Percentiles rank a stretch among this genome's conserved stretches.
Evolutionary conservation across 768 basidiomycete species (phyloP).

Genomic region (Tricholoma terreum): DNA sequence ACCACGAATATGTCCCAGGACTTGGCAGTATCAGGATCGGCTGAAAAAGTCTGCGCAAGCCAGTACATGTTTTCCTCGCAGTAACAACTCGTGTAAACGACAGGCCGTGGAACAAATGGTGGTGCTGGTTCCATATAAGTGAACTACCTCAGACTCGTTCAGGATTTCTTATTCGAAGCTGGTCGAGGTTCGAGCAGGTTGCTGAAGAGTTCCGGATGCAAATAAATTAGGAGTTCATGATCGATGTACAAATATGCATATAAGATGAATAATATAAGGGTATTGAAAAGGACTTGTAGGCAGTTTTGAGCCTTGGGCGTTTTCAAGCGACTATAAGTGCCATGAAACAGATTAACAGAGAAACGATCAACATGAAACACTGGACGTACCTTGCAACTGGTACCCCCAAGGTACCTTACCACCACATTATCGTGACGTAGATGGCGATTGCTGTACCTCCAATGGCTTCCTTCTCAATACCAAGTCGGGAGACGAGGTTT

Average conservation of each 20-base stretch:
- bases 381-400: background rate
- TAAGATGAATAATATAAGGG: too few species aligned
- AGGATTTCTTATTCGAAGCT: too few species aligned
- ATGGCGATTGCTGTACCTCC: background rate
- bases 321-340: too few species aligned
- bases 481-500: slow-evolving; percentile 55
- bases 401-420: background rate
- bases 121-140: slow-evolving; percentile 3
- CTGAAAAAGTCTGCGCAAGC: slow-evolving; percentile 44
- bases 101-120: slow-evolving; percentile 34
- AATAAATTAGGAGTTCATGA: too few species aligned
- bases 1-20: slow-evolving; percentile 53
- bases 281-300: too few species aligned
- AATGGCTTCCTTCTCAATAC: slow-evolving; percentile 37
- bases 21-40: slow-evolving; percentile 21
- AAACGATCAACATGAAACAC: background rate
- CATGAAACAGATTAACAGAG: background rate
- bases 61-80: slow-evolving; percentile 77
- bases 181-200: too few species aligned
- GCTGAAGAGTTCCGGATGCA: too few species aligned
- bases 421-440: background rate
- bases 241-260: too few species aligned
- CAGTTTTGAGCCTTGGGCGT: too few species aligned
- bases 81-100: slow-evolving; percentile 55
- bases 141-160: too few species aligned